These are phyloP conservation scores for Fonsecaea pugnacius DNA, from an alignment of 2,329 filamentous ascomycete genomes.

Conservation along the genomic window DNA sequence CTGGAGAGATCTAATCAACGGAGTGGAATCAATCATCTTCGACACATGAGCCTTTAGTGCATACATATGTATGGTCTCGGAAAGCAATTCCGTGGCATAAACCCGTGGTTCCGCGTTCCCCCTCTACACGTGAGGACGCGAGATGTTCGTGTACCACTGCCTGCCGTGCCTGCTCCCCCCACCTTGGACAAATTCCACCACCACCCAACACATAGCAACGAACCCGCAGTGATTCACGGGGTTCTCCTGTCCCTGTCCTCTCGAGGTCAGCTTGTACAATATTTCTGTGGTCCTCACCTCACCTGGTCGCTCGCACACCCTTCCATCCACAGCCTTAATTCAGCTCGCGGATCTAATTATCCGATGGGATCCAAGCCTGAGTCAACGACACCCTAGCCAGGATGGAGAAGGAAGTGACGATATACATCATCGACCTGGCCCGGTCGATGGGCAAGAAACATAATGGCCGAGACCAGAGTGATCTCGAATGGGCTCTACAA, in stretches of 20 bases:
- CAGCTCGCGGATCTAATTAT: background rate
- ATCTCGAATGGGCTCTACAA: constrained; percentile 85
- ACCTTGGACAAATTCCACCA: background rate
- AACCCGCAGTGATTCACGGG: background rate
- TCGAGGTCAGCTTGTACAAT: background rate
- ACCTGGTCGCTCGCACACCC: background rate
- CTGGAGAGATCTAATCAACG: background rate
- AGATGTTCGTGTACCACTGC: constrained; percentile 15
- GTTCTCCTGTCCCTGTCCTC: background rate
- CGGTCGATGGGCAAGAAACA: constrained; percentile 77
- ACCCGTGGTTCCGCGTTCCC: no score
- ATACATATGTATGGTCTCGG: no score
- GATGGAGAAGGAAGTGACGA: constrained; percentile 93
- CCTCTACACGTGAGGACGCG: constrained; percentile 19
- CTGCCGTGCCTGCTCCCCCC: constrained; percentile 3
- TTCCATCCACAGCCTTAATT: background rate
- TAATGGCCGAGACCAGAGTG: constrained; percentile 72
- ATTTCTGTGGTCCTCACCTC: background rate
- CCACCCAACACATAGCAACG: background rate
- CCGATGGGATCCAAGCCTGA: background rate
- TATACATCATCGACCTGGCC: constrained; percentile 90
- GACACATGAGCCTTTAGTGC: no score
- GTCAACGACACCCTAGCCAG: constrained; percentile 34
- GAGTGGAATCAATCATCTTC: background rate
- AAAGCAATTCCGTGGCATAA: background rate